phyloP scores from a whole-genome alignment of 371 early-diverging fungal species.

The Batkoa obscura region DNA sequence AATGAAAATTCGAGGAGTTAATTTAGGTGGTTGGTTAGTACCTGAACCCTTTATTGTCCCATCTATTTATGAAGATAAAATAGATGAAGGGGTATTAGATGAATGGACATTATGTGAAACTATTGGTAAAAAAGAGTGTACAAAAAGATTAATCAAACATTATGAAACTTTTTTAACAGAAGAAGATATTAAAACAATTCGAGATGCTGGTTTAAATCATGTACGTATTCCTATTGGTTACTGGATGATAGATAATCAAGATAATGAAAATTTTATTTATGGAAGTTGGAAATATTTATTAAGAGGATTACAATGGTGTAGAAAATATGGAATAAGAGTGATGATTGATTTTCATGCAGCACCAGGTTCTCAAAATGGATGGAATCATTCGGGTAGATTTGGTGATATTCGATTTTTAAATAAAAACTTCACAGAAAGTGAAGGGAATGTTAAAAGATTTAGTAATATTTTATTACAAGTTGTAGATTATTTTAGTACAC shows the following conservation, averaged over 20 bases:
- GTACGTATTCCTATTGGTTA: slow-evolving; percentile 24
- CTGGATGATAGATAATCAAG: slow-evolving; percentile 19
- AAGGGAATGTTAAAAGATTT: slow-evolving; percentile 9
- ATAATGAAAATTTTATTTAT: slow-evolving; percentile 25
- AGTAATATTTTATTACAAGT: slow-evolving; percentile 6
- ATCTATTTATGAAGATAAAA: slow-evolving; percentile 13
- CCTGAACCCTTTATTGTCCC: slow-evolving; percentile 30
- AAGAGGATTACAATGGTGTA: slow-evolving; percentile 24
- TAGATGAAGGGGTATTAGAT: slow-evolving; percentile 16
- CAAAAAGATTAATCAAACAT: slow-evolving; percentile 14
- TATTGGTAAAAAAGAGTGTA: slow-evolving; percentile 13
- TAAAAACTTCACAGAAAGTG: slow-evolving; percentile 7
- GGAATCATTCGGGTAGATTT: slow-evolving; percentile 19
- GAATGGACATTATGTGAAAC: slow-evolving; percentile 24
- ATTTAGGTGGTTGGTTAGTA: slow-evolving; percentile 38
- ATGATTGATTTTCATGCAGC: slow-evolving; percentile 38
- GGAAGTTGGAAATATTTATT: slow-evolving; percentile 20
- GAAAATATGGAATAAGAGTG: slow-evolving; percentile 26
- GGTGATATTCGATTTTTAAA: slow-evolving; percentile 6
- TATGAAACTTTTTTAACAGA: slow-evolving; percentile 25
- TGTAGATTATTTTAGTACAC: slow-evolving; percentile 11
- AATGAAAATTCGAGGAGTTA: slow-evolving; percentile 28
- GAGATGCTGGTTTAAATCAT: slow-evolving; percentile 18
- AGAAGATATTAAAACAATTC: slow-evolving; percentile 17
- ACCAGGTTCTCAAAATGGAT: slow-evolving; percentile 48